A percentile compares a stretch with the other conserved stretches of the same genome.
phyloP scores from a whole-genome alignment of 2,329 filamentous ascomycete species.

The Verticillium zaregamsianum region DNA sequence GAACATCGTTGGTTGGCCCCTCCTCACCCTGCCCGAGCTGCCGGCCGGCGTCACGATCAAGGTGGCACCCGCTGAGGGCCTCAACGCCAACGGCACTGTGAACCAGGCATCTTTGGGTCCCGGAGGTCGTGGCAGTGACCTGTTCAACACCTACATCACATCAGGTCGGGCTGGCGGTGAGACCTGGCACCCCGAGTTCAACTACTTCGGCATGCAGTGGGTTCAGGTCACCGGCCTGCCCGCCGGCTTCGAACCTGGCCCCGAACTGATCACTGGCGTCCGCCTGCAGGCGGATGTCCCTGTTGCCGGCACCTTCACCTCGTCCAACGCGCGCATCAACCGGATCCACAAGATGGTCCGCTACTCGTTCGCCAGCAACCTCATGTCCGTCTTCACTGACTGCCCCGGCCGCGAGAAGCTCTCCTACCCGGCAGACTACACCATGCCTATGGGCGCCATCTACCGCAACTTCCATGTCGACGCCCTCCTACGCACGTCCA shows the following conservation, averaged over 20 bases:
- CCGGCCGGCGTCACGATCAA: slow-evolving; percentile 4
- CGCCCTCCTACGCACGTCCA: slow-evolving; percentile 1
- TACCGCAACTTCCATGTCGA: slow-evolving; percentile 5
- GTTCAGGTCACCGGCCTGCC: slow-evolving; percentile 9
- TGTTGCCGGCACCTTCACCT: slow-evolving; percentile 4
- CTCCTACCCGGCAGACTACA: slow-evolving; percentile 7
- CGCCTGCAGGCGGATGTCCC: slow-evolving; percentile 2
- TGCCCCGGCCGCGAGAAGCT: slow-evolving; percentile 7
- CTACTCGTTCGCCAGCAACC: slow-evolving; percentile 7
- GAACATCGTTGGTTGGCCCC: slow-evolving; percentile 7
- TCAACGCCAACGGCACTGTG: slow-evolving; percentile 8
- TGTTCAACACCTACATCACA: slow-evolving; percentile 5
- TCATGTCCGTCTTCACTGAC: slow-evolving; percentile 9
- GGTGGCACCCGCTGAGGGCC: slow-evolving; percentile 5
- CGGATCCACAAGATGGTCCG: slow-evolving; percentile 6
- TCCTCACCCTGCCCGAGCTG: slow-evolving; percentile 6
- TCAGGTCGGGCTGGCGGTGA: slow-evolving; percentile 5
- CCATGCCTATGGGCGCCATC: slow-evolving; percentile 7
- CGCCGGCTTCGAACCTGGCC: neutral
- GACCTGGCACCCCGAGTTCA: slow-evolving; percentile 5
- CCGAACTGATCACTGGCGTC: slow-evolving; percentile 2
- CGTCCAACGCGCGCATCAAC: slow-evolving; percentile 3
- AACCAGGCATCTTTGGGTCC: slow-evolving; percentile 5
- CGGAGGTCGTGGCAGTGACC: neutral
- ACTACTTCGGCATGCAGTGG: slow-evolving; percentile 10